Evolutionary conservation across 352 stramenopile genomes (phyloP).

Genomic region (Phytopythium boreale): DNA sequence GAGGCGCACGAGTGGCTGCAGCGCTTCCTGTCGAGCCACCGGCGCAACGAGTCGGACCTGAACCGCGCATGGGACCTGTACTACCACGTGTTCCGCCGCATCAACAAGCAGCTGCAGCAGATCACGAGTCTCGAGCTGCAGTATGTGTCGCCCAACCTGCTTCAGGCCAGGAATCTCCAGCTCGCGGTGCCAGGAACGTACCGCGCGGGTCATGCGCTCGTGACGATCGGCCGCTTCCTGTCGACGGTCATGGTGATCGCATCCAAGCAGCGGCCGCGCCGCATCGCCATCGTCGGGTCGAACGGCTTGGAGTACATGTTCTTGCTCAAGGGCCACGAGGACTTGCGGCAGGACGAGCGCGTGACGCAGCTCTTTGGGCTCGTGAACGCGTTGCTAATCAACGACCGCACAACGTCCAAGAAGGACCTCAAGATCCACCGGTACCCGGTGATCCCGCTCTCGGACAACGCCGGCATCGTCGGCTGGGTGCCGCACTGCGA

Average conservation of each 20-base stretch:
- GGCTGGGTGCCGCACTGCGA: slow-evolving; percentile 98
- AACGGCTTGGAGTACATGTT: slow-evolving; percentile 99
- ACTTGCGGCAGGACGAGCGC: slow-evolving; percentile 98
- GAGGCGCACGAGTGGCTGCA: slow-evolving; percentile 82
- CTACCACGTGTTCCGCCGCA: slow-evolving; percentile 95
- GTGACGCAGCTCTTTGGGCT: slow-evolving; percentile 99
- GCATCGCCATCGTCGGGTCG: slow-evolving; percentile 94
- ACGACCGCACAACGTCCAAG: slow-evolving; percentile 95
- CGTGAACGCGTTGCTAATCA: slow-evolving; percentile 98
- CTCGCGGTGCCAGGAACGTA: slow-evolving; percentile 95
- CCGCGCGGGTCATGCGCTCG: slow-evolving; percentile 57
- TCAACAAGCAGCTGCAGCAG: slow-evolving; percentile 88
- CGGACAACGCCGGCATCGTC: slow-evolving; percentile 97
- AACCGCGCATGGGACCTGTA: slow-evolving; percentile 98
- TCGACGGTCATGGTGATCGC: slow-evolving; percentile 95
- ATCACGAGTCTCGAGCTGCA: slow-evolving; percentile 96
- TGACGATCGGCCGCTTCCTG: slow-evolving; percentile 89
- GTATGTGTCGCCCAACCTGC: slow-evolving; percentile 93
- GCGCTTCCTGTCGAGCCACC: slow-evolving; percentile 50
- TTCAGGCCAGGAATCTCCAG: slow-evolving; percentile 91
- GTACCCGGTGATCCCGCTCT: slow-evolving; percentile 98
- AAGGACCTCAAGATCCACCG: slow-evolving; percentile 97
- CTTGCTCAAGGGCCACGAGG: slow-evolving; percentile 99
- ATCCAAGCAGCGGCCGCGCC: slow-evolving; percentile 96
- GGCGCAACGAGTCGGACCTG: slow-evolving; percentile 76